Evolutionary conservation across 1,284 basidiomycete species (phyloP), one percentile per base, ranked within the genome.

Genomic region (Moesziomyces aphidis): DNA sequence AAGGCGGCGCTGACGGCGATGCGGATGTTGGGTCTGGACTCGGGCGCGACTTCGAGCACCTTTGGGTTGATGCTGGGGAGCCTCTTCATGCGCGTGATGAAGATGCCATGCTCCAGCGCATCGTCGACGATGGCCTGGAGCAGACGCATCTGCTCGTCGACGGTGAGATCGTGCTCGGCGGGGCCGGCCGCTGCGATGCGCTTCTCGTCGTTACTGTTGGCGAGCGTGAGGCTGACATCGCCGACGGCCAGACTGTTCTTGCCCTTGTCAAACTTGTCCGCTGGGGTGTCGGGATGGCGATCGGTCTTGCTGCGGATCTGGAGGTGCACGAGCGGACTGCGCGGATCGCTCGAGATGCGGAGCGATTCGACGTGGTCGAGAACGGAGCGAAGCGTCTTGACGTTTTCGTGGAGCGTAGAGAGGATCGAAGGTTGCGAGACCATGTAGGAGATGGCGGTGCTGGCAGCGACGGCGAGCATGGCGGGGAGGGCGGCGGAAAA

Each of bases 401-500:
- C 86, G 85, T 98, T 97, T 60, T 94, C 91, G 73, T 92, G 92
- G 0, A 98, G 90, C 3, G 88, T 86, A 31, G 87, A 86, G 73
- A 96, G 88, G 64, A 94, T 88, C 3, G 90, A 90, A 0, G 94
- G 93, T 24, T 80, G 61, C 17, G 73, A 58, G n/a, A 63, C 54
- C 61, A 97, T 88, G 73, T 93, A 89, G 73, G 89, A 89, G 82
- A 98, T 92, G 10, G 91, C 93, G 78, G 93, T 91, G 0, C 92
- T 94, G 1, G 91, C 92, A 67, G 92, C 91, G 67, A 94, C 94
- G 17, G 94, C 91, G 52, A 98, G 90, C 56, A 97, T 88, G 1
- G 94, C 90, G 0, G 97, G 97, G 86, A 97, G 90, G 1, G 96
- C 91, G 10, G 97, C 97, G 1, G 96, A 97, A 87, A 95, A 99